Evolutionary conservation across 345 rosid species (phyloP).

Genomic region (Arabidopsis suecica): DNA sequence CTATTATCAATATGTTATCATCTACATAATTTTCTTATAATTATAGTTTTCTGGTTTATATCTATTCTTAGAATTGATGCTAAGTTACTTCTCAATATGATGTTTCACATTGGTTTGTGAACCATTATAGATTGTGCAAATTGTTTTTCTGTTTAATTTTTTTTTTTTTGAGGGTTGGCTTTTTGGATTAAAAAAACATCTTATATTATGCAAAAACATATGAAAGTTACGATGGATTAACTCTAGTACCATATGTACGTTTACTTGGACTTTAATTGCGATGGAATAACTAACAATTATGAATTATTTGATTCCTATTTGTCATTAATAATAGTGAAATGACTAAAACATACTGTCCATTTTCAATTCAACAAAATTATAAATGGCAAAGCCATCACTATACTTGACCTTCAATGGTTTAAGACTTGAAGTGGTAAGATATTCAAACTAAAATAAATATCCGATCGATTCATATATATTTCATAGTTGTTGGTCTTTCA

Average conservation of each 20-base stretch:
- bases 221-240: neutral
- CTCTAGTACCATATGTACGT: neutral
- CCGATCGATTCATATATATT: neutral
- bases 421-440: neutral
- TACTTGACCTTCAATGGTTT: neutral
- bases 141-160: neutral
- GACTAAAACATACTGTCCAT: neutral
- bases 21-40: neutral
- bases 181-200: neutral
- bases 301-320: neutral
- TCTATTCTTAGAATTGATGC: too few species aligned
- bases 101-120: too few species aligned
- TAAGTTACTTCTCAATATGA: too few species aligned
- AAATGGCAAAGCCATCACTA: neutral
- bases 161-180: neutral
- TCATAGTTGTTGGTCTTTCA: constrained; percentile 16
- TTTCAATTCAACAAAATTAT: neutral
- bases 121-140: neutral
- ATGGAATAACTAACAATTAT: neutral
- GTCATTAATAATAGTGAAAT: neutral
- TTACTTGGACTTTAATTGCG: neutral
- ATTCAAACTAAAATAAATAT: neutral
- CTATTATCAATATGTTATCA: neutral
- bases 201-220: neutral
- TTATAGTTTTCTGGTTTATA: neutral